Base-by-base conservation (phyloP, 164 flowering plant species). In the Brasenia schreberi region DNA sequence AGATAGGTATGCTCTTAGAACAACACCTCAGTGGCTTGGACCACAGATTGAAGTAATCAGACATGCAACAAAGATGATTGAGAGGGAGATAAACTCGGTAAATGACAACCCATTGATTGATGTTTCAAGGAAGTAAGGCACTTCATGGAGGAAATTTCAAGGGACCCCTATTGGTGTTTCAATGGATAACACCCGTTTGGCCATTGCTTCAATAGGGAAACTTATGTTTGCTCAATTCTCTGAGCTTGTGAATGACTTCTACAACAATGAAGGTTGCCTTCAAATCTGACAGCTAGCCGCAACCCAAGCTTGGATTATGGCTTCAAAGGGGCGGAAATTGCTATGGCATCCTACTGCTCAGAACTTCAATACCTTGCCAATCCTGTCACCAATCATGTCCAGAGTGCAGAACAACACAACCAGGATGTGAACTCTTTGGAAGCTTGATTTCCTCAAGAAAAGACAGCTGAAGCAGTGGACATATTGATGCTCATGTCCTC, bases 141-240 rank as follows among this genome's bases (percentile, higher is more conserved):
- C 53, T 72, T 7, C 74, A 72, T 45, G 74, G 74, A 18, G 74
- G 74, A 7, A 72, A 72, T 42, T 72, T 72, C 74, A 72, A 27
- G 74, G 74, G 0, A 72, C 74, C 10, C 74, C 74, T 16, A 64
- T 72, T 17, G 74, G 74, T 5, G 74, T 72, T 0, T 64, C 74
- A 19, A 72, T 72, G 74, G 74, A 72, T 23, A 72, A 72, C 27
- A 33, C 61, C 0, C 42, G 74, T 14, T 39, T 72, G 12, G 64
- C 74, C 4, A n/a, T 72, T 18, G 63, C 63, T n/a, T 27, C 63
- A 7, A n/a, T 64, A 5, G 66, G 42, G 14, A 63, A 63, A 6
- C 43, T 63, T 17, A 63, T 19, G 84, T 63, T 63, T 23, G 65
- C 65, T 19, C 65, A 63, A 63, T 63, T 63, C 43, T 63, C 65